These are phyloP conservation scores for Pseudognaphalium luteoalbum DNA, from an alignment of 129 eudicot genomes.

Conservation along the genomic window DNA sequence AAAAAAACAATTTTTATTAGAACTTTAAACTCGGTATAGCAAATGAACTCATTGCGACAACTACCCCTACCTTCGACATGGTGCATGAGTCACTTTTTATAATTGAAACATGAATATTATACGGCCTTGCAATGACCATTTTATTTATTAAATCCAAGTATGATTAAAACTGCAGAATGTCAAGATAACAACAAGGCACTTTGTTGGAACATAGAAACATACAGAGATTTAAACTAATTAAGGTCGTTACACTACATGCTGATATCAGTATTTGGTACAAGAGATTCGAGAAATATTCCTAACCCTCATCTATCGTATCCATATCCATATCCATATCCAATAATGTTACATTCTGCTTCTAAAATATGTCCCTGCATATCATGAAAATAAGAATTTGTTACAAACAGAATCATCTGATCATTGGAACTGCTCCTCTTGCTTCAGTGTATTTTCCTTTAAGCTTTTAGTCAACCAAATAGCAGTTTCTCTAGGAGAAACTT, in stretches of 20 bases:
- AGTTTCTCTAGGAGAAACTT: slow-evolving; percentile 95
- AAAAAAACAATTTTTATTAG: too few species aligned
- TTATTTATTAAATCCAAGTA: too few species aligned
- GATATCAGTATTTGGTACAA: slow-evolving; percentile 33
- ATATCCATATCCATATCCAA: slow-evolving; percentile 10
- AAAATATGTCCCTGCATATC: slow-evolving; percentile 27
- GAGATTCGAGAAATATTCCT: slow-evolving; percentile 35
- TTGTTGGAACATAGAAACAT: slow-evolving; percentile 1
- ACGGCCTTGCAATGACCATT: too few species aligned
- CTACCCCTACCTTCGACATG: too few species aligned
- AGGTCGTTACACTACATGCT: slow-evolving; percentile 32
- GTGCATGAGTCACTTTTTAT: too few species aligned
- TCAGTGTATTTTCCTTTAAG: slow-evolving; percentile 66
- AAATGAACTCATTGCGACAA: too few species aligned
- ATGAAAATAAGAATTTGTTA: slow-evolving; percentile 5
- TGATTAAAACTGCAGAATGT: neutral
- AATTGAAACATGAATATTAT: too few species aligned
- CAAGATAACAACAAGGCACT: neutral
- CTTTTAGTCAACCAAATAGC: slow-evolving; percentile 97
- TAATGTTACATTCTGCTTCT: slow-evolving; percentile 23
- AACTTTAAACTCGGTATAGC: too few species aligned
- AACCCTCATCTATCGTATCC: slow-evolving; percentile 29
- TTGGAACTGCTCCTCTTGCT: slow-evolving; percentile 64
- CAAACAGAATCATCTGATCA: slow-evolving; percentile 22
- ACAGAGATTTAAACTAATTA: slow-evolving; percentile 17